Base-by-base conservation (phyloP, 495 filamentous ascomycete species). In the Penicillium malachiteum region DNA sequence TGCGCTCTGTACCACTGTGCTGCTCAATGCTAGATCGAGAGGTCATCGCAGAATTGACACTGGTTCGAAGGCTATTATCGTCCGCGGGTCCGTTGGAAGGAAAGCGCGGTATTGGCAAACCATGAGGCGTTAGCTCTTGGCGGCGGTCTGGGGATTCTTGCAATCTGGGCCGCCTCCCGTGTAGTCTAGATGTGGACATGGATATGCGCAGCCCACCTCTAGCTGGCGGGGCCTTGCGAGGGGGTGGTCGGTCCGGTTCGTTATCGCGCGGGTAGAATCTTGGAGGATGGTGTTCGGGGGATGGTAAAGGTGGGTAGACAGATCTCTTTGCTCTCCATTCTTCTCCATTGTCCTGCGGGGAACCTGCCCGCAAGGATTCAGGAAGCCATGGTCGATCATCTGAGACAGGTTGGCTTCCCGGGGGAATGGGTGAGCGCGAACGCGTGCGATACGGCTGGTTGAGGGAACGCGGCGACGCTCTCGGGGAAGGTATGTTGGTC, bases 1-100 rank as follows among this genome's bases (percentile, higher is more conserved):
- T 93, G 34, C 89, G 79, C 62, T 93, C 90, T 1, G 91, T 94
- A 13, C 80, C 83, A 30, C 83, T 81, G 1, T 81, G 80, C 9
- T 86, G 87, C 35, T 89, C 76, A 33, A 81, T 83, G 46, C 87
- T 90, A 1, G 89, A 92, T 16, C 78, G 75, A 11, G 86, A 87
- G 6, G 85, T 88, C 66, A 83, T 68, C 60, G 76, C 77, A 64
- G 90, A 92, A 46, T 88, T 85, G 61, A 86, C 81, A 62, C 89
- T 92, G 0, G 85, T 84, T 14, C 90, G 81, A 9, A 85, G 72
- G 48, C 84, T 83, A 34, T 87, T 82, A 56, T 80, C 69, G 31
- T 74, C 69, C 34, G 68, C 32, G 10, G 70, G 52, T 10, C 68
- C 60, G 55, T 65, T 63, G 37, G 68, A 55, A 35, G 67, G 65